Evolutionary conservation across 2,329 filamentous ascomycete species (phyloP), one percentile per base, ranked within the genome.

Genomic region (Ophiostoma fasciatum): DNA sequence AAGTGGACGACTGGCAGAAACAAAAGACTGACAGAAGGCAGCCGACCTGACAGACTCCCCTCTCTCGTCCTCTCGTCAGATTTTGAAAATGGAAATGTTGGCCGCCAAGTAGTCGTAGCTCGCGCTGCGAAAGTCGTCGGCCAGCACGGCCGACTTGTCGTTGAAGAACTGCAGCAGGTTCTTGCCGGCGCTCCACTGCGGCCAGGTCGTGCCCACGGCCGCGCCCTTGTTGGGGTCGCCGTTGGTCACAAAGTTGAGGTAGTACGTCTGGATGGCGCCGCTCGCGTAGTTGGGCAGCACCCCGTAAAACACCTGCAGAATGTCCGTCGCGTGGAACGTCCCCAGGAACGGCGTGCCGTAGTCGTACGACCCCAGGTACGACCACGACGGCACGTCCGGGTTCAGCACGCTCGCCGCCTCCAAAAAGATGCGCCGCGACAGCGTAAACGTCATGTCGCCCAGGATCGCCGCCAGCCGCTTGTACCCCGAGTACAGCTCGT

Each of bases 381-480:
- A 82, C 80, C 80, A 90, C 2, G 63, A 59, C 0, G 74, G 73
- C 0, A 84, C 71, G 22, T 55, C 46, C 0, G 75, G 74, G 42
- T 73, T 64, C 11, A 60, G 56, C 1, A 56, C 36, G 0, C 52
- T 48, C 2, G 71, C 53, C 0, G 49, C 39, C 11, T 63, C 49
- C 17, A 90, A 66, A 52, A 82, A 76, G 6, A 65, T 41, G 13
- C 82, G 73, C 1, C 82, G 72, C 0, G 73, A 71, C 0, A 90
- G 62, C 0, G 77, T 87, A 56, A 90, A 88, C 2, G 71, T 70
- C 0, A 84, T 48, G 49, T 90, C 82, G 12, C 82, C 82, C 0
- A 87, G 60, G 20, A 88, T 70, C 25, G 82, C 81, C 2, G 79
- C 74, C 0, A 84, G 60, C 12, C 79, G 77, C 56, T 87, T 88